Percentiles rank a stretch among this genome's conserved stretches.
Evolutionary conservation across 164 flowering plant genomes (phyloP).

Genomic region (Aristolochia fimbriata): DNA sequence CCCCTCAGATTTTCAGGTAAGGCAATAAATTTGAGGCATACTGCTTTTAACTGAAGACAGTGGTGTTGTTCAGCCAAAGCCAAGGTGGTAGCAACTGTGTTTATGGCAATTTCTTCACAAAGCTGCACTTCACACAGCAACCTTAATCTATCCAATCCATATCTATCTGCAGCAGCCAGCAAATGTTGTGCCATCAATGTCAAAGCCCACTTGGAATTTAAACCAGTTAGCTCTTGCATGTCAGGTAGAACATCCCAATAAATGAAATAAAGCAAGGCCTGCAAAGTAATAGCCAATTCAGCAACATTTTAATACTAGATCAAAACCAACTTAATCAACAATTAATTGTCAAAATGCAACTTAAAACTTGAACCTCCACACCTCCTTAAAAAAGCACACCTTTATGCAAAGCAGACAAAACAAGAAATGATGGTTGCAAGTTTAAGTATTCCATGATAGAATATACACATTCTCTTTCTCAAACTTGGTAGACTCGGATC

Average conservation of each 20-base stretch:
- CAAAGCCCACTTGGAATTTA: conserved; percentile 69
- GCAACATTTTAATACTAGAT: background rate
- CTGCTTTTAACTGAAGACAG: conserved; percentile 72
- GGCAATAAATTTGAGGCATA: conserved; percentile 78
- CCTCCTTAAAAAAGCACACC: background rate
- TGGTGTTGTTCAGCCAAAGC: conserved; percentile 97
- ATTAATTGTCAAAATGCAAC: background rate
- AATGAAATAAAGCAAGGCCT: conserved; percentile 82
- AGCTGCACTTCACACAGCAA: conserved; percentile 78
- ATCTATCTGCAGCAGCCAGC: conserved; percentile 91
- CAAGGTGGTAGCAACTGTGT: conserved; percentile 86
- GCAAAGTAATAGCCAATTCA: conserved; percentile 8
- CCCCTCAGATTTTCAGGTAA: conserved; percentile 59
- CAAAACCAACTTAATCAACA: background rate
- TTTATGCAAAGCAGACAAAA: background rate
- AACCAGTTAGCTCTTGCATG: conserved; percentile 67
- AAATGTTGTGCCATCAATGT: conserved; percentile 87
- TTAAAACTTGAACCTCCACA: background rate
- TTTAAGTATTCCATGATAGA: too few species aligned
- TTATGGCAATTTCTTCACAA: conserved; percentile 76
- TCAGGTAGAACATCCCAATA: conserved; percentile 85
- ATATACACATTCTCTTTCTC: too few species aligned
- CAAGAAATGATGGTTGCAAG: too few species aligned
- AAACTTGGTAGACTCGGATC: too few species aligned
- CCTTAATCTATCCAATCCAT: conserved; percentile 84